Evolutionary conservation across 495 filamentous ascomycete genomes (phyloP), one percentile per base, ranked within the genome.

Genomic region (Xeromyces bisporus): DNA sequence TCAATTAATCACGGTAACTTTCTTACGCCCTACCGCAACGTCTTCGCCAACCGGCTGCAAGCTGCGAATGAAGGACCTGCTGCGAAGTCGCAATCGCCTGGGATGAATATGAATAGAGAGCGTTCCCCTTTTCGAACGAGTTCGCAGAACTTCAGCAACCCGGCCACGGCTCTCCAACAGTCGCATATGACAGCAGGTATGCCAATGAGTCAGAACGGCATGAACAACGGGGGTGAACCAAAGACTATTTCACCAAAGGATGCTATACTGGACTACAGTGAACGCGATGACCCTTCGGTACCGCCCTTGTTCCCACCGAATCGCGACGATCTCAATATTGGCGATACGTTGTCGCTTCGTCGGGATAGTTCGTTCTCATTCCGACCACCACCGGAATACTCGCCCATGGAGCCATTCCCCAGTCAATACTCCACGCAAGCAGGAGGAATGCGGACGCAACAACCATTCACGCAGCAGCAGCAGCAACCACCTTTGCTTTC

Each of bases 241-340:
- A 81, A 81, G 48, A 94, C 91, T 3, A 94, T 97, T 31, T 97
- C 89, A 9, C 89, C 89, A 18, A 92, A 94, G 61, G 89, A 96
- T 44, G 83, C 85, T 3, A 49, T 87, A 36, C 59, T 92, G 36
- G 87, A 93, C 15, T 93, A 83, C 49, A 65, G 76, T 34, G 79
- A 85, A 26, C 53, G 66, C 6, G 77, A 76, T 0, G 76, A 78
- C 32, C 56, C 68, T 5, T 67, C 68, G 34, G 66, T 77, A 40
- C 71, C 80, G 21, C 31, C 50, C 11, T 53, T 91, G 18, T 86
- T 85, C 53, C 71, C 78, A 49, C 47, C 49, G 40, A 66, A 46
- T 24, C 53, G 53, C 29, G 31, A 35, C 29, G 57, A 64, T 31
- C 56, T 61, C 33, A 56, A 58, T 25, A 18, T 61, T 27, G 56